Conservation (phyloP, 169 alveolate genomes). For the Amoebophrya sp. region DNA sequence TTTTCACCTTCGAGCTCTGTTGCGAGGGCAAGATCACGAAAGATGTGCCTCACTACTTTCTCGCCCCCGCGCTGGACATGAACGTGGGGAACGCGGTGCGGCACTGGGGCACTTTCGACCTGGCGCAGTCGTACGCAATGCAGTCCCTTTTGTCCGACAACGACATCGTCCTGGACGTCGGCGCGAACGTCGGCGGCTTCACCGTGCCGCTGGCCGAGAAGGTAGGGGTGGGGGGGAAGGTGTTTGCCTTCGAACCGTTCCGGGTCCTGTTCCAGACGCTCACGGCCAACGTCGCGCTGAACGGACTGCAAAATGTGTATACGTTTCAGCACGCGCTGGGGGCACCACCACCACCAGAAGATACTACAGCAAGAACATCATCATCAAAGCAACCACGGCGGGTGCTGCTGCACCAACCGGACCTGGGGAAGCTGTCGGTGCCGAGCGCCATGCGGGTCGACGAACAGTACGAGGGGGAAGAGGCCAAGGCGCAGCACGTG, state of each 20-base stretch:
- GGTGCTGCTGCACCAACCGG: too few species aligned
- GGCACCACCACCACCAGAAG: not conserved
- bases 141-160: not conserved
- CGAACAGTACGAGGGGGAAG: not conserved
- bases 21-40: too few species aligned
- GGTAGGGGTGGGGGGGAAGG: conserved; percentile 21
- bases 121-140: not conserved
- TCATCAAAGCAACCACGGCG: not conserved
- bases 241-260: conserved; percentile 30
- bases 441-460: too few species aligned
- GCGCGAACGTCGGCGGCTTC: conserved; percentile 27
- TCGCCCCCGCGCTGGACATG: too few species aligned
- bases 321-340: not conserved
- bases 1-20: too few species aligned
- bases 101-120: not conserved
- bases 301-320: not conserved
- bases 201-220: conserved; percentile 22
- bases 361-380: not conserved
- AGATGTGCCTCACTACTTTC: too few species aligned
- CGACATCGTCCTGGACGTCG: conserved; percentile 22
- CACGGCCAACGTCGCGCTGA: conserved; percentile 24
- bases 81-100: too few species aligned
- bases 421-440: too few species aligned
- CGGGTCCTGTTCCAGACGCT: conserved; percentile 26
- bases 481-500: too few species aligned